Base-by-base conservation (phyloP, 2,329 filamentous ascomycete species). In the Fusarium succisae region DNA sequence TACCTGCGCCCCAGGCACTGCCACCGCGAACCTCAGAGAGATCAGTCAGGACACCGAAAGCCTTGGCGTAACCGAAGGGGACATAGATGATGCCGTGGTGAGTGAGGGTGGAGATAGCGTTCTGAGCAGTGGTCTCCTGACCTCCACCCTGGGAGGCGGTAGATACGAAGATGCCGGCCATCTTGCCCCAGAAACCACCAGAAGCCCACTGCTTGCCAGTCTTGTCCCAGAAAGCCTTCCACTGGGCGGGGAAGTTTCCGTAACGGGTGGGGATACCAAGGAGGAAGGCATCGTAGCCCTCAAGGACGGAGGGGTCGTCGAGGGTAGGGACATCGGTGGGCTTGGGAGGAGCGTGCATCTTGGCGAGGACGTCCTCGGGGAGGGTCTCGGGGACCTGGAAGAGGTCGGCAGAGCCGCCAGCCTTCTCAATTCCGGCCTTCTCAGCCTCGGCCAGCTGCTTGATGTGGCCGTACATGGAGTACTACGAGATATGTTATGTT, bases 1-100 rank as follows among this genome's bases (percentile, higher is more conserved):
- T 98, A 81, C 96, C 96, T 39, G 96, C 95, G 79, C 96, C 96
- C 96, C 96, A 99, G 44, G 96, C 88, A 70, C 89, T 91, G 71
- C 96, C 96, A 80, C 96, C 96, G 82, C 93, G 94, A 73, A 96
- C 88, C 87, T 98, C 95, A 37, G 81, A 81, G 41, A 98, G 83
- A 84, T 95, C 92, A 75, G 91, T 82, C 75, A 98, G 84, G 73
- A 91, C 84, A 69, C 81, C 81, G 81, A 98, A 98, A 56, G 91
- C 86, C 79, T 92, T 93, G 85, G 93, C 92, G 88, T 97, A 98
- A 63, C 96, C 96, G 62, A 98, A 88, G 55, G 96, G 96, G n/a
- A 98, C 95, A 83, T 93, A 98, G 87, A 96, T 92, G 86, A 98
- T 93, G 80, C 96, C 96, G 87, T 98, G 96, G 86, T 98, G 96